These are phyloP conservation scores for Penicillium italicum DNA, from an alignment of 2,329 filamentous ascomycete genomes.

Conservation along the genomic window DNA sequence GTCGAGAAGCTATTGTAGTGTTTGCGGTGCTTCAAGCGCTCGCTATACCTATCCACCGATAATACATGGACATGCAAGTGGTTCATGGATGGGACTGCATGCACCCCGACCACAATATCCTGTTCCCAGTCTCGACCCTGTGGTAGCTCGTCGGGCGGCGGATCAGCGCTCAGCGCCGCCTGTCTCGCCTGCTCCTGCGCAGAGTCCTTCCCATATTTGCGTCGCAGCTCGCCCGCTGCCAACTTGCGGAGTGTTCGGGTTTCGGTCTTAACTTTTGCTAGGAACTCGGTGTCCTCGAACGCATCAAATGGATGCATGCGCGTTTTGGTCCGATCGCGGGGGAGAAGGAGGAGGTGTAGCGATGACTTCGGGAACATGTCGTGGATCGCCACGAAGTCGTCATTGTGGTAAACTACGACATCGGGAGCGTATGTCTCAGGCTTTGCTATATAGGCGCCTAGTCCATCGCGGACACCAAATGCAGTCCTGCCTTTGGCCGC, in stretches of 20 bases:
- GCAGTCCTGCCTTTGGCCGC: conserved; percentile 16
- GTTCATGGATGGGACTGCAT: conserved; percentile 86
- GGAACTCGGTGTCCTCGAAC: conserved; percentile 67
- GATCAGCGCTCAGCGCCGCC: conserved; percentile 59
- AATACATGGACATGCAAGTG: conserved; percentile 89
- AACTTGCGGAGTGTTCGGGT: conserved; percentile 58
- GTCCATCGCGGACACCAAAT: conserved; percentile 54
- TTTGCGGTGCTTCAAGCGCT: conserved; percentile 69
- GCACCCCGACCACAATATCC: conserved; percentile 74
- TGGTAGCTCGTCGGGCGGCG: conserved; percentile 54
- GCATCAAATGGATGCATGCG: conserved; percentile 72
- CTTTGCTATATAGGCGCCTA: conserved; percentile 63
- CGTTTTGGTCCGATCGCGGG: conserved; percentile 61
- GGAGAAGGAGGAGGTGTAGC: conserved; percentile 83
- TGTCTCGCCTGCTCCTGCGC: conserved; percentile 60
- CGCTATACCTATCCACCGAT: conserved; percentile 72
- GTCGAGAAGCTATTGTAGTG: conserved; percentile 94
- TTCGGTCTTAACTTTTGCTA: conserved; percentile 60
- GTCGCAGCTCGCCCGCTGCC: conserved; percentile 70
- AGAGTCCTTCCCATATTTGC: conserved; percentile 63
- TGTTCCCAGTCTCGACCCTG: conserved; percentile 71
- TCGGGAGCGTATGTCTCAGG: conserved; percentile 59
- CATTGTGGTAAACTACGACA: conserved; percentile 62
- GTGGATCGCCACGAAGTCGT: conserved; percentile 70
- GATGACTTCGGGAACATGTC: conserved; percentile 84